Percentiles rank a stretch among this genome's conserved stretches.
Conservation (phyloP, 208 protist genomes). For the Phytomonas sp. region DNA sequence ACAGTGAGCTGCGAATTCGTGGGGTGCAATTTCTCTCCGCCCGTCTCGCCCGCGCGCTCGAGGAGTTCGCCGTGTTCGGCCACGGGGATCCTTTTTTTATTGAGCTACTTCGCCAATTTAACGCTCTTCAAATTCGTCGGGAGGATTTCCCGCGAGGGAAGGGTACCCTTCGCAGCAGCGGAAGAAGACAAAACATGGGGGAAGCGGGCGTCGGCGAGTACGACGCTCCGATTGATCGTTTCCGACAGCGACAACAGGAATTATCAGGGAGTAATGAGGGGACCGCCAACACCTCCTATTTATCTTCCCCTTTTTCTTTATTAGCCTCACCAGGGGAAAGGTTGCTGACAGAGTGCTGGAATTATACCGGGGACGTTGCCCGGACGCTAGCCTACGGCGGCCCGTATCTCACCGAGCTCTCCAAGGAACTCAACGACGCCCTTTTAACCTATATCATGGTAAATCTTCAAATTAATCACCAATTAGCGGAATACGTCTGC, state of each 20-base stretch:
- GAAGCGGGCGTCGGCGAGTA: too few relatives aligned
- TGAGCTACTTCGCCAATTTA: conserved; percentile 30
- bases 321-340: neutral
- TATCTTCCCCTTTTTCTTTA: too few relatives aligned
- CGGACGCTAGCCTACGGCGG: conserved; percentile 56
- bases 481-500: conserved; percentile 75
- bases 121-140: neutral
- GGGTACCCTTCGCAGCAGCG: conserved; percentile 7
- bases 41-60: conserved; percentile 35
- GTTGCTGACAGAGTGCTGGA: conserved; percentile 28
- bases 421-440: conserved; percentile 49
- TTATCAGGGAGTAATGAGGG: too few relatives aligned
- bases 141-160: neutral
- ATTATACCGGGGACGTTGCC: conserved; percentile 36
- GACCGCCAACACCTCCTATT: too few relatives aligned
- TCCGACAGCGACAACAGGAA: too few relatives aligned
- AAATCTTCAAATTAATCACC: conserved; percentile 39
- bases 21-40: conserved; percentile 54
- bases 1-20: conserved; percentile 76
- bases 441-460: conserved; percentile 50
- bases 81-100: conserved; percentile 43
- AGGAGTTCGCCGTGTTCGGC: conserved; percentile 54
- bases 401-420: conserved; percentile 68
- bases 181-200: too few relatives aligned
- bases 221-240: too few relatives aligned